Evolutionary conservation across 2,329 filamentous ascomycete species (phyloP), one percentile per base, ranked within the genome.

Genomic region (Aciculosporium take): DNA sequence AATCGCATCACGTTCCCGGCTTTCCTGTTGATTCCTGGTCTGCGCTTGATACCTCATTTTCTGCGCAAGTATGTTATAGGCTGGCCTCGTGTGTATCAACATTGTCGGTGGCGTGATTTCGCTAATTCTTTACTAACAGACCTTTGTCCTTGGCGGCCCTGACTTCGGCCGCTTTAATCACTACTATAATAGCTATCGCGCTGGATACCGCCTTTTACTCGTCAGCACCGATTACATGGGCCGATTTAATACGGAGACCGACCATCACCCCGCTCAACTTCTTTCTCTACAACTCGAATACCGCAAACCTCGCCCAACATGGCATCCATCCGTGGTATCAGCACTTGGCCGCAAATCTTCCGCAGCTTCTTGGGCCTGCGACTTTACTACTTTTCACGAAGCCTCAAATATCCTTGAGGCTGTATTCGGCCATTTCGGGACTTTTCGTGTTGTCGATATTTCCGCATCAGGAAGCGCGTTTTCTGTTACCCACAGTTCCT

Each of bases 1-100:
- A 98, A 96, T 63, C 79, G 91, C 49, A 95, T 96, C 54, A 98
- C 91, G 8, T 96, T 96, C 60, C 89, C 89, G 35, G 89, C 88
- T 12, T 98, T 94, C 59, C 64, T 98, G 46, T 60, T 94, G 44
- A 76, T 95, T 56, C 89, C 91, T 40, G 81, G 81, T 28, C 65
- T 94, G 56, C 80, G 79, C 56, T 69, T 98, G 55, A 67, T 96
- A 58, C 86, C 86, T 49, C 83, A 94, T 66, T 91, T 94, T 56
- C 64, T 75, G 58, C 78, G 79, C 59, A 89, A 81, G 84, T 91
- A 63, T 56, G 75, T 65, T 21, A 25, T 33, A 30, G 18, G 20
- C 29, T 20, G 10, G 3, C n/a, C 33, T 5, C 35, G 18, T 10
- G 9, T 9, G 1, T n/a, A 6, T 23, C 5, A 21, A 13, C 9